Percentiles rank a stretch among this genome's conserved stretches.
Conservation (phyloP, 2,329 filamentous ascomycete genomes). For the Botrytis porri region DNA sequence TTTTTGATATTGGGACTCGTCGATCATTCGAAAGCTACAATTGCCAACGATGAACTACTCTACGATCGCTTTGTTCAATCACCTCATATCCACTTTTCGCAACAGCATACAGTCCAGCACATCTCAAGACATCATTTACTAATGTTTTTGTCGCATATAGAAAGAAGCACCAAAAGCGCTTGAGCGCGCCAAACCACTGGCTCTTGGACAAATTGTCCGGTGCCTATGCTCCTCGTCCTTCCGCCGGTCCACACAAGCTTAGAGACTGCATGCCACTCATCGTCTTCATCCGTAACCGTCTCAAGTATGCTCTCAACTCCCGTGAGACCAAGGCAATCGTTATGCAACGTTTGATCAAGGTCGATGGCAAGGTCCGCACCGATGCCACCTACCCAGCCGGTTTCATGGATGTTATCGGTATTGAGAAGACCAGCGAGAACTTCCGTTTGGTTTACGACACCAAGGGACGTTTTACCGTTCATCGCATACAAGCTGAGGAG, state of each 20-base stretch:
- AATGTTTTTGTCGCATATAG: conserved; percentile 45
- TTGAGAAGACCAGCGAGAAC: conserved; percentile 99
- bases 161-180: conserved; percentile 99
- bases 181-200: conserved; percentile 99
- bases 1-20: neutral
- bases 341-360: conserved; percentile 99
- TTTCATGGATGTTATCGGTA: conserved; percentile 99
- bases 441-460: conserved; percentile 99
- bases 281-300: conserved; percentile 93
- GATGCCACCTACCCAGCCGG: conserved; percentile 95
- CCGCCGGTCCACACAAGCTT: conserved; percentile 95
- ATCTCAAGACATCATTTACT: neutral
- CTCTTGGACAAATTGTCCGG: conserved; percentile 99
- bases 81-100: neutral
- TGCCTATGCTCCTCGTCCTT: conserved; percentile 70
- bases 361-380: conserved; percentile 99
- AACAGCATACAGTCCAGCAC: neutral
- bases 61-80: neutral
- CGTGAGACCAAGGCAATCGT: conserved; percentile 97
- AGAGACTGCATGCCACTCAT: conserved; percentile 98
- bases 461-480: conserved; percentile 99
- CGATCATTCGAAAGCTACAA: neutral
- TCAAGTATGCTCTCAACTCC: conserved; percentile 99
- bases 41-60: neutral
- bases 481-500: conserved; percentile 98